Base-by-base conservation (phyloP, 2,329 filamentous ascomycete species). In the Fusarium sp. region DNA sequence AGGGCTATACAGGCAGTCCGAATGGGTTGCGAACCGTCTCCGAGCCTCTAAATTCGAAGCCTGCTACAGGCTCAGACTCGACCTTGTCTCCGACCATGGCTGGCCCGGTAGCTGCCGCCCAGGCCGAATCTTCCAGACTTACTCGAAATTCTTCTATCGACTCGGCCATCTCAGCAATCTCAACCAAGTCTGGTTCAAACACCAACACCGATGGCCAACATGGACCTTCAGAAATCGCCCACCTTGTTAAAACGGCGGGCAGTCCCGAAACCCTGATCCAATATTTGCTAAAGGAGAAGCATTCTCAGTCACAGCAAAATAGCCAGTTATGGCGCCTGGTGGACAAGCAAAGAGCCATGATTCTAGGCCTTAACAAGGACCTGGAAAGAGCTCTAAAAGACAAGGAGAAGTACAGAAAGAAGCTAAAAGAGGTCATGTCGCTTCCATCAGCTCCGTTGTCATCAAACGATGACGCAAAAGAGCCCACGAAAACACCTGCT, bases 301-400 rank as follows among this genome's bases (percentile, higher is more conserved):
- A 95, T 68, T 92, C 93, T 50, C 92, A 94, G 57, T 89, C 93
- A 7, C 91, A 93, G 72, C 96, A 98, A 77, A 98, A 98, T 77
- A 85, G 90, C 19, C 95, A 99, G 78, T 82, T 99, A 75, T 99
- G 96, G 96, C 91, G 94, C 52, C 83, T 99, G 48, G 94, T 99
- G 51, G 95, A 98, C 79, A 98, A 99, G 82, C 96, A 99, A 80
- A 88, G 95, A 67, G 90, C 93, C 18, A 94, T 99, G 90, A 94
- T 99, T 57, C 81, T 97, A 21, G 95, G 94, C 10, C 85, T 99
- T 67, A 98, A 98, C 77, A 97, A 96, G 79, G 96, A 99, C 77
- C 84, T 99, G 14, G 95, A 98, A 79, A 89, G 93, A 54, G 90
- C 94, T 2, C 80, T 97, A 69, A 97, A 97, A 78, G 96, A 98